Base-by-base conservation (phyloP, 768 basidiomycete species). In the Cubamyces lactineus region DNA sequence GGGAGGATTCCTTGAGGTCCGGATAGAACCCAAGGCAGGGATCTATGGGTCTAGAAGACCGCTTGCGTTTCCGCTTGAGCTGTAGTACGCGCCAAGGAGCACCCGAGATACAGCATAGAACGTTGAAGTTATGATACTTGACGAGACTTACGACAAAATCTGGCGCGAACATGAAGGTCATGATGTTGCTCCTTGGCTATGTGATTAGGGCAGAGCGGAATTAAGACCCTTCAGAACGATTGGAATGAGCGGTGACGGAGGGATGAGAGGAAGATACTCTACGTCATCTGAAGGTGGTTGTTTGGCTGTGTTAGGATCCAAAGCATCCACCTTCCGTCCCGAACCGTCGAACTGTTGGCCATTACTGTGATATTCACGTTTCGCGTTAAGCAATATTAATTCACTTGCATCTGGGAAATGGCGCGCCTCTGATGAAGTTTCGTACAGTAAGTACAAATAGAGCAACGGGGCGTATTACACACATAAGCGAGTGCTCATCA, bases 11-110 rank as follows among this genome's bases (percentile, higher is more conserved):
- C 23, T 23, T 46, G 45, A 19, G 45, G 45, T 53, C 51, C 21
- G 23, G 41, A 28, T 61, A 61, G n/a, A 48, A 61, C 1, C 60
- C 60, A 21, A 61, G 53, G 38, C 45, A 59, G 8, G 52, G 52
- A 34, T 59, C 57, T n/a, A 58, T 17, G 0, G 51, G 45, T 7
- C 39, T 6, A 3, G 23, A 24, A 2, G 38, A 16, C 9, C 62
- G 43, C n/a, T 53, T 63, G 15, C 57, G 57, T 21, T 48, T 53
- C 21, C 39, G 46, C 40, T 39, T 54, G 21, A 63, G 48, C 62
- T 63, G 26, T 13, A 23, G 17, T 19, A 23, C 19, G 13, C 4
- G 17, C 26, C n/a, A 6, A 6, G 16, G 21, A n/a, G 42, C 16
- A 39, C 34, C 34, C 30, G n/a, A 53, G 23, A 12, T 19, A 24